phyloP scores from a whole-genome alignment of 1,284 basidiomycete genomes.

The Laetiporus sulphureus region DNA sequence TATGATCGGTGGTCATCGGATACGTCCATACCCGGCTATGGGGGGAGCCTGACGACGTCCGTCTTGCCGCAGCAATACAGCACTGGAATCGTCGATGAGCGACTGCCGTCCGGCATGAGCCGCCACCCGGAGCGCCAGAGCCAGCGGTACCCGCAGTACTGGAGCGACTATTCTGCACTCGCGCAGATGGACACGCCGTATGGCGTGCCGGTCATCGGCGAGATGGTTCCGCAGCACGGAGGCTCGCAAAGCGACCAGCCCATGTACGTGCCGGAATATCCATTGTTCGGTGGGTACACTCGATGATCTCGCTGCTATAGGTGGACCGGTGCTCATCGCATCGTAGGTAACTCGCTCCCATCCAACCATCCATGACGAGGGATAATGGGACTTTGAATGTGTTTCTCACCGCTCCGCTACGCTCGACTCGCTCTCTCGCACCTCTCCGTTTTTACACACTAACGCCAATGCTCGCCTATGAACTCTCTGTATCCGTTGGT shows the following conservation, averaged over 20 bases:
- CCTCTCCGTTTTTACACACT: too few species aligned
- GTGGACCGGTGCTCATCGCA: too few species aligned
- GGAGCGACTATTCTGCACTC: slow-evolving; percentile 56
- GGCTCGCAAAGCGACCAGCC: slow-evolving; percentile 17
- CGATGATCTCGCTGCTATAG: too few species aligned
- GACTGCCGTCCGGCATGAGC: slow-evolving; percentile 15
- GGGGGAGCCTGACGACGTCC: slow-evolving; percentile 49
- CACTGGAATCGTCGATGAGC: slow-evolving; percentile 50
- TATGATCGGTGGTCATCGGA: slow-evolving; percentile 49
- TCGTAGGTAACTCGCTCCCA: slow-evolving; percentile 17
- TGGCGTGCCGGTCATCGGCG: slow-evolving; percentile 23
- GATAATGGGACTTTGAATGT: too few species aligned
- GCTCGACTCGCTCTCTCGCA: too few species aligned
- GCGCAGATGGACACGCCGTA: slow-evolving; percentile 47
- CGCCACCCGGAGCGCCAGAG: slow-evolving; percentile 18
- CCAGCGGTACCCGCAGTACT: slow-evolving; percentile 45
- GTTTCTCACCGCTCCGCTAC: too few species aligned
- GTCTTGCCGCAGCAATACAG: slow-evolving; percentile 66
- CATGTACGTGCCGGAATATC: slow-evolving; percentile 25
- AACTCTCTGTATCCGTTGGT: slow-evolving; percentile 5
- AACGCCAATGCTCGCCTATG: slow-evolving; percentile 5
- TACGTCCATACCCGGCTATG: slow-evolving; percentile 29
- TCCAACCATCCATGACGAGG: slow-evolving; percentile 10
- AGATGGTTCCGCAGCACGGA: slow-evolving; percentile 18
- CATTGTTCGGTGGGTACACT: slow-evolving; percentile 28